Evolutionary conservation across 495 filamentous ascomycete genomes (phyloP), one percentile per base, ranked within the genome.

Genomic region (Penicillium samsonianum): DNA sequence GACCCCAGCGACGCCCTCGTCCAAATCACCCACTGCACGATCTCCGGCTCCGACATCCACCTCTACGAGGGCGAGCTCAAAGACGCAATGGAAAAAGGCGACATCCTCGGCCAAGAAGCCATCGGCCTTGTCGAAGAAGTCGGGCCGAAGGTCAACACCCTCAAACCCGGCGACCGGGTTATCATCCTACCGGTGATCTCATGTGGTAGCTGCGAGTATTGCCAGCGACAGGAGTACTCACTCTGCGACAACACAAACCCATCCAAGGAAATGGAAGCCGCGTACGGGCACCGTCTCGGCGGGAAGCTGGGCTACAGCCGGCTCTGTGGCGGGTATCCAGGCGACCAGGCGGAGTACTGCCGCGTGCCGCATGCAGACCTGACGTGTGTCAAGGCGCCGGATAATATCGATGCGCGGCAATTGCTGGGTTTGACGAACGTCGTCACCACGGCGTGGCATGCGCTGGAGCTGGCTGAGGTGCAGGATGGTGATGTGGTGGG

Each of bases 301-400:
- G 68, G 68, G 3, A 59, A 55, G n/a, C 49, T 71, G 38, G 68
- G 68, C 12, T 68, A 54, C 46, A 58, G 60, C 8, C 57, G 81
- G 51, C 82, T 91, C 64, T 85, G 83, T 1, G 87, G 88, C 6
- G 90, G 89, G 2, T 92, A 88, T 63, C 84, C 89, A 11, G 89
- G 89, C 28, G 85, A 65, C 19, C 68, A 69, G 51, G 77, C 76
- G 17, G 73, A 76, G 54, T 78, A 72, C 57, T 64, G 67, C 26
- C 67, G 71, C 6, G 72, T 78, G 2, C 76, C 72, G 4, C 68
- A 67, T 54, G 76, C 76, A 1, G 77, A 76, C 51, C 22, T 70
- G 9, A 70, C 59, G 10, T 64, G 69, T 11, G 55, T 78, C 16
- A 47, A 62, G 47, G 58, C 70, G 19, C 71, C 76, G 1, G 80